Conservation (phyloP, 1,284 basidiomycete species). For the Leccinum griseonigrum region DNA sequence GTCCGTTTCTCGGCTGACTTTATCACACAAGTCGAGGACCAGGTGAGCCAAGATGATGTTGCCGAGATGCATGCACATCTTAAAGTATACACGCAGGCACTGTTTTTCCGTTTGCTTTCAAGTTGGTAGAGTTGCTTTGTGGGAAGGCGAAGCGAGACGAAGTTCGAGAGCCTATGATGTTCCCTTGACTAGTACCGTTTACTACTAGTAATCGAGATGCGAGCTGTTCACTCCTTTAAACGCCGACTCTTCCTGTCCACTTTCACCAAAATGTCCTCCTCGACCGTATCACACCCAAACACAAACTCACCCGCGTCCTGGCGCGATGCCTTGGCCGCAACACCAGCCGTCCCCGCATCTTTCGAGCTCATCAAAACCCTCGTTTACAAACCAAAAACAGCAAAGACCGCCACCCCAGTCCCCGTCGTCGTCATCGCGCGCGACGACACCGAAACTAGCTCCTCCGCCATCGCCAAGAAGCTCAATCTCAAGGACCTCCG, state of each 20-base stretch:
- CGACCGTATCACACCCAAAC: conserved; percentile 49
- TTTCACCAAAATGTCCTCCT: conserved; percentile 21
- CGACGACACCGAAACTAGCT: conserved; percentile 80
- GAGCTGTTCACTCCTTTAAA: conserved; percentile 13
- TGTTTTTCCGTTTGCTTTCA: conserved; percentile 73
- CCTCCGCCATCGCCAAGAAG: conserved; percentile 75
- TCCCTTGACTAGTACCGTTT: conserved; percentile 44
- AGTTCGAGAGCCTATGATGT: conserved; percentile 74
- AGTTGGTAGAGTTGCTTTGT: conserved; percentile 65
- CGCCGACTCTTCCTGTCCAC: conserved; percentile 8
- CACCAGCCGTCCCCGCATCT: conserved; percentile 47
- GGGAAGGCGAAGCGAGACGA: conserved; percentile 67
- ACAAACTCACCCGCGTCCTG: conserved; percentile 66
- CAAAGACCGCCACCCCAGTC: conserved; percentile 81
- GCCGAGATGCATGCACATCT: not conserved
- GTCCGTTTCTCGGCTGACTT: conserved; percentile 1
- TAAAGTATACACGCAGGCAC: conserved; percentile 48
- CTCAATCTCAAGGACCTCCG: conserved; percentile 89
- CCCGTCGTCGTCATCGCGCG: conserved; percentile 87
- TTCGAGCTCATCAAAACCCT: conserved; percentile 81
- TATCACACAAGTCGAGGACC: conserved; percentile 65
- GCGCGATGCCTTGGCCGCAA: conserved; percentile 58
- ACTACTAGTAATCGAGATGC: conserved; percentile 22
- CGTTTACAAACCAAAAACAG: conserved; percentile 90
- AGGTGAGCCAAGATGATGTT: conserved; percentile 46